phyloP scores from a whole-genome alignment of 441 rosid species.

The Croton laevigatus region DNA sequence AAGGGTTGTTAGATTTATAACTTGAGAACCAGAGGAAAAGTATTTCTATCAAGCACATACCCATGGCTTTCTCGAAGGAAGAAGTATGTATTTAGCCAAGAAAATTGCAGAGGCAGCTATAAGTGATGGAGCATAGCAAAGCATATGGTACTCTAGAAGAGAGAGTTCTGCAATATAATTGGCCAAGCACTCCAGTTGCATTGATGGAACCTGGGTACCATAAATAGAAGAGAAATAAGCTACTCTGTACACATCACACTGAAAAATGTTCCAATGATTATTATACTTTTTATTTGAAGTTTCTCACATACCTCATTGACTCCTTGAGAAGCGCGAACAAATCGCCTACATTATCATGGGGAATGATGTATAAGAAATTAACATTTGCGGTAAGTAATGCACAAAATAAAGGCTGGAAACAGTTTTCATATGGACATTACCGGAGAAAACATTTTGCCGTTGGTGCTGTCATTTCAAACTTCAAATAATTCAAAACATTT shows the following conservation, averaged over 20 bases:
- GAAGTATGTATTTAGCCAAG: conserved; percentile 64
- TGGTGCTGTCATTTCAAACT: conserved; percentile 91
- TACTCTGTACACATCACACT: neutral
- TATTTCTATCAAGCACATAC: conserved; percentile 32
- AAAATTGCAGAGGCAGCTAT: conserved; percentile 84
- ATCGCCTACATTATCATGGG: conserved; percentile 52
- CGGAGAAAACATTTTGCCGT: conserved; percentile 80
- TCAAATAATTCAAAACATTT: conserved; percentile 69
- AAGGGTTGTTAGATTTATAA: conserved; percentile 11
- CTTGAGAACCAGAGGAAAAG: neutral
- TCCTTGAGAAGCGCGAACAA: conserved; percentile 86
- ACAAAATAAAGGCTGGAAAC: neutral
- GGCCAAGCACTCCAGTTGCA: conserved; percentile 82
- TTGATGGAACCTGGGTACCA: conserved; percentile 48
- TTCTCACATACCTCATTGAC: conserved; percentile 56
- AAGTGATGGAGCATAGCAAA: conserved; percentile 70
- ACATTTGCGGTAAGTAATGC: neutral
- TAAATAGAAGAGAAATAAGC: neutral
- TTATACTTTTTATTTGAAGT: neutral
- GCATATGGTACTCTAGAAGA: conserved; percentile 77
- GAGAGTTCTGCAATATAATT: conserved; percentile 72
- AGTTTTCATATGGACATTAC: conserved; percentile 32
- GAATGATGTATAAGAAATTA: conserved; percentile 16
- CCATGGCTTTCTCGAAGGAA: conserved; percentile 79
- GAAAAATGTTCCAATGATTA: neutral